Evolutionary conservation across 192 early-diverging fungal species (phyloP), one percentile per base, ranked within the genome.

Genomic region (Jimgerdemannia flammicorona): DNA sequence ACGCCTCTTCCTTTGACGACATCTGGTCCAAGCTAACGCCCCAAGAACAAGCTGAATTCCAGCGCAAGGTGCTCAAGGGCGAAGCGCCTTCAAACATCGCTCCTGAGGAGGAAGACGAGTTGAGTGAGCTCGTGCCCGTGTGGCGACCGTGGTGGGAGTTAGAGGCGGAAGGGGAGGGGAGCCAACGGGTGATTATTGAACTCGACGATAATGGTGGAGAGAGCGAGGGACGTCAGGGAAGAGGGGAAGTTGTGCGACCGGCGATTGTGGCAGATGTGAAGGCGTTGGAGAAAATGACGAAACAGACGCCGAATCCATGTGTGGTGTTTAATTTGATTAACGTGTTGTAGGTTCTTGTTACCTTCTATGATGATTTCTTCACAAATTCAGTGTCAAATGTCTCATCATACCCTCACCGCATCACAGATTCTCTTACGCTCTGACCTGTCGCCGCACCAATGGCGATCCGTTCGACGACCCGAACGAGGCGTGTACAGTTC

Each of bases 21-120:
- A 68, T 68, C 40, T 68, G 67, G 67, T 6, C 67, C 9, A 68
- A 41, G 40, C 40, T 68, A 19, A 68, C 67, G 29, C 67, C 67
- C 6, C 19, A 40, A 41, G 67, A 68, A 18, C 67, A 68, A 19
- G 40, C 19, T 2, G 67, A 41, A 40, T 68, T 68, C 9, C 67
- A 68, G 67, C 19, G 40, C 18, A 68, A 68, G 2, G 19, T 20
- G 67, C 67, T 68, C 67, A 68, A 68, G 49, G 49, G 49, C 14
- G 49, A 59, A 59, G 49, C 49, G 14, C 49, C 49, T 10, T 59
- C 14, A 10, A 59, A 6, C 6, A 59, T 59, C 8, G 49, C 49
- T 10, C 14, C 49, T 2, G 49, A 59, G 29, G 29, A 29, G 29
- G 29, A 29, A 29, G 29, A 29, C 14, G 49, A 59, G 14, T 14